Evolutionary conservation across 2,329 filamentous ascomycete genomes (phyloP).

Genomic region (Scolecobasidium constrictum): DNA sequence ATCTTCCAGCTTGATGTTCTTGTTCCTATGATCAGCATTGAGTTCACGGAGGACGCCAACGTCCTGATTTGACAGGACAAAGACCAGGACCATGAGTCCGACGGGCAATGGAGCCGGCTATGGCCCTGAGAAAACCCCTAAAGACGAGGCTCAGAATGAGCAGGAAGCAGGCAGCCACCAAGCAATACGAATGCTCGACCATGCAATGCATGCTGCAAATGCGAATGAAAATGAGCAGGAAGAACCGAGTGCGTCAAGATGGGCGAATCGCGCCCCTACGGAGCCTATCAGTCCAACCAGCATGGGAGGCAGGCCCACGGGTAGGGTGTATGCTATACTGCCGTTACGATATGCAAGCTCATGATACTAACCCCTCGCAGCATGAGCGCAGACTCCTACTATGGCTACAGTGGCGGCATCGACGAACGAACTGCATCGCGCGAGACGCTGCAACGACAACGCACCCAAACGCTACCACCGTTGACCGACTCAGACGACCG

Average conservation of each 20-base stretch:
- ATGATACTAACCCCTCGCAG: neutral
- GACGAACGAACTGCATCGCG: too few species aligned
- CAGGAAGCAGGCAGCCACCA: neutral
- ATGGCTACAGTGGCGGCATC: neutral
- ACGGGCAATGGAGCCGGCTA: neutral
- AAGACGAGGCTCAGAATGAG: neutral
- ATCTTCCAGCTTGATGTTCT: too few species aligned
- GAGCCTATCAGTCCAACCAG: neutral
- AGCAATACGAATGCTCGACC: neutral
- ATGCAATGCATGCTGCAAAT: neutral
- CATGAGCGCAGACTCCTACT: slow-evolving; percentile 9
- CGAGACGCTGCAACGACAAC: slow-evolving; percentile 1
- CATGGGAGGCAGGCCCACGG: neutral
- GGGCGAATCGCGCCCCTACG: neutral
- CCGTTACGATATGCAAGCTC: neutral
- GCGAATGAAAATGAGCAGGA: neutral
- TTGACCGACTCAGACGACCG: neutral
- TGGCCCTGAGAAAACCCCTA: neutral
- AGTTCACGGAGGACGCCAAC: too few species aligned
- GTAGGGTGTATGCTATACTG: slow-evolving; percentile 1
- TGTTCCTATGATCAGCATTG: too few species aligned
- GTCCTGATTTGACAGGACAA: too few species aligned
- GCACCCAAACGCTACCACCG: neutral
- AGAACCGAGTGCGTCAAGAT: neutral
- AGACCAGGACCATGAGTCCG: too few species aligned